Evolutionary conservation across 2,329 filamentous ascomycete genomes (phyloP).

Genomic region (Pseudopithomyces chartarum): DNA sequence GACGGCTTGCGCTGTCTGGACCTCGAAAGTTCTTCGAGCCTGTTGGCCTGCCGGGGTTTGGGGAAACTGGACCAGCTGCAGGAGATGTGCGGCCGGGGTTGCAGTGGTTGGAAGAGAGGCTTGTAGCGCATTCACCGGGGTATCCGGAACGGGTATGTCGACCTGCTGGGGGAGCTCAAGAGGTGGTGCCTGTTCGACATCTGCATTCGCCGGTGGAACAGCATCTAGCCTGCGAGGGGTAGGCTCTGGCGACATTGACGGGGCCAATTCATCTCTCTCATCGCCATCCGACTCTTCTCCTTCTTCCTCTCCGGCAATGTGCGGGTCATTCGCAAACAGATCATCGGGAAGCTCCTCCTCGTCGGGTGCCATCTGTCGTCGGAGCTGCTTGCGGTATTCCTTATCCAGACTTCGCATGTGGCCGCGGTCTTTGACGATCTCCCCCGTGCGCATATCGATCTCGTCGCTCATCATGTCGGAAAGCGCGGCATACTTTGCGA

Average conservation of each 20-base stretch:
- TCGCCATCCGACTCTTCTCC: slow-evolving; percentile 29
- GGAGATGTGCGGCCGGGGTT: slow-evolving; percentile 22
- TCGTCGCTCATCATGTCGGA: slow-evolving; percentile 86
- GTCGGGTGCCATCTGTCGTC: slow-evolving; percentile 4
- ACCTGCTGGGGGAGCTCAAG: not conserved
- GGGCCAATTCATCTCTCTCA: slow-evolving; percentile 38
- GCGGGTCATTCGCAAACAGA: slow-evolving; percentile 31
- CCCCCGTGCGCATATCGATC: slow-evolving; percentile 75
- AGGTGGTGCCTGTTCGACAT: not conserved
- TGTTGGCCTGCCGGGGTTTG: slow-evolving; percentile 37
- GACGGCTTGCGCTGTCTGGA: slow-evolving; percentile 30
- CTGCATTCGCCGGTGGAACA: slow-evolving; percentile 4
- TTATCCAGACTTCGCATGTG: slow-evolving; percentile 68
- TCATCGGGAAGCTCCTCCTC: slow-evolving; percentile 24
- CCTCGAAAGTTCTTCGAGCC: slow-evolving; percentile 31
- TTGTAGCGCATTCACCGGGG: not conserved
- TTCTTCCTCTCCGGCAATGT: slow-evolving; percentile 47
- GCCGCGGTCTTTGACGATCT: slow-evolving; percentile 88
- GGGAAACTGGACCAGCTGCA: slow-evolving; percentile 32
- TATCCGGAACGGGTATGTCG: not conserved
- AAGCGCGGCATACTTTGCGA: slow-evolving; percentile 83
- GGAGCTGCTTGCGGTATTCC: slow-evolving; percentile 24
- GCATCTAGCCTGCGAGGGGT: not conserved
- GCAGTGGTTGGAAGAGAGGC: slow-evolving; percentile 16
- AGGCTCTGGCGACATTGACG: slow-evolving; percentile 18